These are phyloP conservation scores for Rhypophila decipiens DNA, from an alignment of 495 filamentous ascomycete genomes.

Conservation along the genomic window DNA sequence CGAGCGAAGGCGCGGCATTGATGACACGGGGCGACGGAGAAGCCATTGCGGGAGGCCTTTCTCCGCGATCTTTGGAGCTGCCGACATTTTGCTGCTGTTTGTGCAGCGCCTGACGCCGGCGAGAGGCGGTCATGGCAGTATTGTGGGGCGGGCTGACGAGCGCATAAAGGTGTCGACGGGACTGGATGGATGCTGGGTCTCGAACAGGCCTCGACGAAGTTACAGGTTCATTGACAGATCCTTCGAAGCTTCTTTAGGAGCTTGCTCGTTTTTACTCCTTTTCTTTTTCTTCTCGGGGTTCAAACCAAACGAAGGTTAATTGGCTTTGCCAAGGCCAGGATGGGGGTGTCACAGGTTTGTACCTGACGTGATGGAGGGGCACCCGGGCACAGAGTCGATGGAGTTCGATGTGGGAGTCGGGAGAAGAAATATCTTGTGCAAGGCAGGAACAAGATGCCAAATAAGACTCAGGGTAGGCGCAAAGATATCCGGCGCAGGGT, in stretches of 20 bases:
- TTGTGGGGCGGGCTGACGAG: slow-evolving; percentile 6
- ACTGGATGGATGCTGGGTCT: neutral
- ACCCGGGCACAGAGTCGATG: neutral
- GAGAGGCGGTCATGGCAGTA: slow-evolving; percentile 27
- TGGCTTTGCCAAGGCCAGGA: slow-evolving; percentile 1
- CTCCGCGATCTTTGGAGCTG: slow-evolving; percentile 27
- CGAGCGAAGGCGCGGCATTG: slow-evolving; percentile 48
- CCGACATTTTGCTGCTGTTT: slow-evolving; percentile 28
- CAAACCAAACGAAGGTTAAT: no score
- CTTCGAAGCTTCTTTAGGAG: no score
- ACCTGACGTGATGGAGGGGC: neutral
- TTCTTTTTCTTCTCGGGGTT: no score
- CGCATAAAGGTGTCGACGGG: slow-evolving; percentile 5
- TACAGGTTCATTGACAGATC: no score
- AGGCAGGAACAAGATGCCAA: neutral
- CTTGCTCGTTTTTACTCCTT: no score
- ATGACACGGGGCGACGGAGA: slow-evolving; percentile 42
- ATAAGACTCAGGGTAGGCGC: neutral
- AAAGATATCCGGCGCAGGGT: no score
- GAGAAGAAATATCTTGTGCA: neutral
- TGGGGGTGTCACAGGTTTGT: neutral
- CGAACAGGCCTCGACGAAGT: neutral
- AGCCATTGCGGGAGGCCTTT: slow-evolving; percentile 21
- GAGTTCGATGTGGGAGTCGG: neutral
- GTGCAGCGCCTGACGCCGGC: slow-evolving; percentile 27